Evolutionary conservation across 1,284 basidiomycete genomes (phyloP).

Genomic region (Porodaedalea pini): DNA sequence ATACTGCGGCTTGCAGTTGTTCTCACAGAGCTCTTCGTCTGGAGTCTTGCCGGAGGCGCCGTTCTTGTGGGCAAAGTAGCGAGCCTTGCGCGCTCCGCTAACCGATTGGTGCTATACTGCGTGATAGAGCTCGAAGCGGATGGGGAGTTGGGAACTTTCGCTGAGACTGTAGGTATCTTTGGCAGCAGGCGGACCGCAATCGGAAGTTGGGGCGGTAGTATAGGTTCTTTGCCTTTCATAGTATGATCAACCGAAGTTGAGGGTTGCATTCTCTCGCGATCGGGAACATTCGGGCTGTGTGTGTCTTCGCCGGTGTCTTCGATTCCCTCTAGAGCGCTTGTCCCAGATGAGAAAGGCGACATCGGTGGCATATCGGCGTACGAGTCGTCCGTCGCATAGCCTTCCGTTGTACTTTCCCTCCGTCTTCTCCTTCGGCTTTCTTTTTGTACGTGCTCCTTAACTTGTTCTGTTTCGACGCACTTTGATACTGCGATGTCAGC

Average conservation of each 20-base stretch:
- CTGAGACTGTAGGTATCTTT: not conserved
- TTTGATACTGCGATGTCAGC: not conserved
- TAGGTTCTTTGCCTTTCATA: not conserved
- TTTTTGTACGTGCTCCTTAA: not conserved
- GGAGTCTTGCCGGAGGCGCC: not conserved
- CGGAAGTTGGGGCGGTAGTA: not conserved
- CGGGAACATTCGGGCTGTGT: not conserved
- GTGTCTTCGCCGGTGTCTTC: not conserved
- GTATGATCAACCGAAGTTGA: not conserved
- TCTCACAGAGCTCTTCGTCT: not conserved
- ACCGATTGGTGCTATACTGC: constrained; percentile 6
- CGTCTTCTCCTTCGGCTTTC: not conserved
- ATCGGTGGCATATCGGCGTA: constrained; percentile 5
- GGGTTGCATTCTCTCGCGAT: not conserved
- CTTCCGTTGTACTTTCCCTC: not conserved
- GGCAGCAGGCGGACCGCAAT: not conserved
- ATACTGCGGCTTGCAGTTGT: not conserved
- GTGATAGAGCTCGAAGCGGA: constrained; percentile 1
- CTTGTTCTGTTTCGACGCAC: not conserved
- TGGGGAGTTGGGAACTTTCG: not conserved
- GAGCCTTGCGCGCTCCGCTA: constrained; percentile 9
- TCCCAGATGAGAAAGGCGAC: not conserved
- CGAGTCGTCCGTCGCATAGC: constrained; percentile 2
- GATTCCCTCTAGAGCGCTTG: not conserved
- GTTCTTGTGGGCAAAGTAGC: not conserved